These are phyloP conservation scores for Paxillus ammoniavirescens DNA, from an alignment of 768 basidiomycete genomes.

Conservation along the genomic window DNA sequence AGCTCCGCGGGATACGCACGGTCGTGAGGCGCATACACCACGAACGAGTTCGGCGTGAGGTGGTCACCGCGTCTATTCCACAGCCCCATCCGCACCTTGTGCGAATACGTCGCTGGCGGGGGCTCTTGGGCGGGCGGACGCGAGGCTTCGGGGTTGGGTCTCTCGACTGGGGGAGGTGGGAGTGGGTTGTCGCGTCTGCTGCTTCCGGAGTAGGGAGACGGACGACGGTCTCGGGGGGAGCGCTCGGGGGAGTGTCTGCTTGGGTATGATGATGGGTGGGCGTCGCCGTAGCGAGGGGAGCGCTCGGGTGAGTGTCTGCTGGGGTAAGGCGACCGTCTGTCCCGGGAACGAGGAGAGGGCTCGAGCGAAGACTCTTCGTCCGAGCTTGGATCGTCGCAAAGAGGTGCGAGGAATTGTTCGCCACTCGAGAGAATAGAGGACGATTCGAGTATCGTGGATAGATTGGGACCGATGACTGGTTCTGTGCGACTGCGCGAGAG, in stretches of 20 bases:
- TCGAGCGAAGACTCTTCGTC: conserved; percentile 24
- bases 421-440: conserved; percentile 20
- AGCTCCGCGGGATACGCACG: conserved; percentile 62
- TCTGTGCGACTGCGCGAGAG: conserved; percentile 31
- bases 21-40: conserved; percentile 64
- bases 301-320: conserved; percentile 24
- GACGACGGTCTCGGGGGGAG: not conserved
- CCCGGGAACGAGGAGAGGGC: conserved; percentile 28
- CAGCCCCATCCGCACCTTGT: conserved; percentile 50
- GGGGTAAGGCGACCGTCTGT: conserved; percentile 22
- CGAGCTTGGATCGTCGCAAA: conserved; percentile 16
- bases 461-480: conserved; percentile 18
- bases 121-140: conserved; percentile 27
- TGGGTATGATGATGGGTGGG: conserved; percentile 21
- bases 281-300: conserved; percentile 24
- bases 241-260: conserved; percentile 3
- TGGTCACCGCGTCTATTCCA: conserved; percentile 82
- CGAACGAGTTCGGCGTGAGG: conserved; percentile 49
- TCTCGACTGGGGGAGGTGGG: conserved; percentile 29
- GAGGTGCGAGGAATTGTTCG: conserved; percentile 25
- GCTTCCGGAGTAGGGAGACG: not conserved
- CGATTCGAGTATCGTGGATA: conserved; percentile 29
- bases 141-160: conserved; percentile 20
- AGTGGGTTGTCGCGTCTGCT: conserved; percentile 28
- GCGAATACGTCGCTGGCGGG: conserved; percentile 28